phyloP scores from a whole-genome alignment of 106 monocot genomes.

The Dioscorea zingiberensis region DNA sequence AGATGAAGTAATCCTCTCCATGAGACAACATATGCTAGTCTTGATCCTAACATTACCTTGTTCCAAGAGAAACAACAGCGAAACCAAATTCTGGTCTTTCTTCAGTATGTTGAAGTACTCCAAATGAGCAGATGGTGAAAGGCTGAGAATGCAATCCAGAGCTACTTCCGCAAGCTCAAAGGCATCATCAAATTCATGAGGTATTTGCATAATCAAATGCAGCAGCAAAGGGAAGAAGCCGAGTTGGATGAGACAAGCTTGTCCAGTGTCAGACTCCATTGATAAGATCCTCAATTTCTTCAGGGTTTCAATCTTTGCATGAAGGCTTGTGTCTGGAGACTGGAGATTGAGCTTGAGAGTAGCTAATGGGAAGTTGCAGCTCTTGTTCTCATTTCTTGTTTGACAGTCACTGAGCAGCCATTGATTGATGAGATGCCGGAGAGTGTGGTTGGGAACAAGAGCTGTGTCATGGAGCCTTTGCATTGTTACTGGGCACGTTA shows the following conservation, averaged over 20 bases:
- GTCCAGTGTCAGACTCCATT: conserved; percentile 64
- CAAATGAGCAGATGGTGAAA: conserved; percentile 26
- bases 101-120: conserved; percentile 42
- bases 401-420: conserved; percentile 48
- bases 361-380: conserved; percentile 28
- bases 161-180: conserved; percentile 31
- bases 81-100: conserved; percentile 17
- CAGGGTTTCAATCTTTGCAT: conserved; percentile 20
- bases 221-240: conserved; percentile 64
- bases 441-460: conserved; percentile 79
- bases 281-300: conserved; percentile 48
- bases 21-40: conserved; percentile 35
- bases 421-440: conserved; percentile 72
- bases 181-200: not conserved
- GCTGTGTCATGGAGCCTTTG: conserved; percentile 57
- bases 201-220: conserved; percentile 30
- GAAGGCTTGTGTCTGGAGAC: not conserved
- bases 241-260: conserved; percentile 43
- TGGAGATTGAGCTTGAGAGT: conserved; percentile 38
- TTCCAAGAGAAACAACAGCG: conserved; percentile 35
- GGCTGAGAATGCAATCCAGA: conserved; percentile 49
- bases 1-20: conserved; percentile 31
- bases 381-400: not conserved
- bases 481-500: conserved; percentile 96
- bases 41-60: conserved; percentile 40